These are phyloP conservation scores for Ceratobasidium sp. DNA, from an alignment of 1,284 basidiomycete species.

Conservation along the genomic window DNA sequence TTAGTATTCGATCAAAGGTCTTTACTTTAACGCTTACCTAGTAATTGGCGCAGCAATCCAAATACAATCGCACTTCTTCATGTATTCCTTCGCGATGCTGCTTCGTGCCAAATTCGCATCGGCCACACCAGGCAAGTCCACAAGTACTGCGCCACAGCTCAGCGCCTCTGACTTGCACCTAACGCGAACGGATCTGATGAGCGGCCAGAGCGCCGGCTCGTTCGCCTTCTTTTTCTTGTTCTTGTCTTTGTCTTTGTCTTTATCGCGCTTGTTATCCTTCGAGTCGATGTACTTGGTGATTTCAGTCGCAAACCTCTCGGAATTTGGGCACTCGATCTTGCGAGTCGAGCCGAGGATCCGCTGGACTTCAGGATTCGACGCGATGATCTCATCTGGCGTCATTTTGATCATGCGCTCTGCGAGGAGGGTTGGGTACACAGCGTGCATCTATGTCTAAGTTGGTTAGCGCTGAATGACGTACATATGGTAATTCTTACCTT, in stretches of 20 bases:
- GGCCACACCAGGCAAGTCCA: conserved; percentile 74
- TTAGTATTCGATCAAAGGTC: conserved; percentile 67
- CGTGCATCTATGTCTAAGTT: conserved; percentile 64
- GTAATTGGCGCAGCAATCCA: conserved; percentile 27
- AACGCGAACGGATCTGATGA: conserved; percentile 73
- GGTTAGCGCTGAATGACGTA: neutral
- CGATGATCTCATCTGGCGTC: conserved; percentile 59
- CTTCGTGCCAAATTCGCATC: conserved; percentile 72
- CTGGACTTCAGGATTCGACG: conserved; percentile 58
- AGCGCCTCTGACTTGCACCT: conserved; percentile 67
- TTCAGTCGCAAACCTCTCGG: conserved; percentile 67
- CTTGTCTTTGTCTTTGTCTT: conserved; percentile 53
- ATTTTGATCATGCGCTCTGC: conserved; percentile 66
- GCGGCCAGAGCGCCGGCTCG: conserved; percentile 66
- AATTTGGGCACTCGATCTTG: conserved; percentile 66
- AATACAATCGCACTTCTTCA: conserved; percentile 69
- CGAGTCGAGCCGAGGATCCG: conserved; percentile 68
- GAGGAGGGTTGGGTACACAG: conserved; percentile 69
- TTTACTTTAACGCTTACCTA: neutral
- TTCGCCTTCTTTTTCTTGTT: neutral
- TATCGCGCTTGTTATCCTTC: conserved; percentile 69
- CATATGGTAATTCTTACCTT: conserved; percentile 61
- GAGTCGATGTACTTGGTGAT: conserved; percentile 76
- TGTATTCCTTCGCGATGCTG: conserved; percentile 71
- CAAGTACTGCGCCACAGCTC: conserved; percentile 69